Percentiles rank a stretch among this genome's conserved stretches.
Evolutionary conservation across 2,329 filamentous ascomycete genomes (phyloP).

Genomic region (Beauveria pseudobassiana): DNA sequence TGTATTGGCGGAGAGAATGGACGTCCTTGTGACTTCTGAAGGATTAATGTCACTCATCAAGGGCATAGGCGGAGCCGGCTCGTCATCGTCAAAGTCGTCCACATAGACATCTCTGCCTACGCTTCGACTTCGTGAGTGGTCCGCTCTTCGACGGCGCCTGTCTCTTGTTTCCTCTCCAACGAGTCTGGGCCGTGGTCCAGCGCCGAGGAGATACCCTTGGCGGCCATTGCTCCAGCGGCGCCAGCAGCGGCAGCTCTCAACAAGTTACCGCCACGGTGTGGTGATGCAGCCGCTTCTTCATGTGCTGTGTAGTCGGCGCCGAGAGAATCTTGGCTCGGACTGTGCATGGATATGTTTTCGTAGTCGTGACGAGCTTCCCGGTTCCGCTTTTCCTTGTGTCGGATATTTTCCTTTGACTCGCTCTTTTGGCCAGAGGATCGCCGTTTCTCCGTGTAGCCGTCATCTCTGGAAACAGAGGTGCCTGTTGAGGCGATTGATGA

Average conservation of each 20-base stretch:
- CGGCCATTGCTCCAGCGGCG: slow-evolving; percentile 31
- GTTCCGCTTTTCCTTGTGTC: slow-evolving; percentile 38
- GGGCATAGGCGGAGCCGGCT: slow-evolving; percentile 68
- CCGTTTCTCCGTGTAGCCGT: slow-evolving; percentile 51
- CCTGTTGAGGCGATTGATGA: slow-evolving; percentile 55
- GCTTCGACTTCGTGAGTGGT: slow-evolving; percentile 37
- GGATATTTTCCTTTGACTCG: slow-evolving; percentile 46
- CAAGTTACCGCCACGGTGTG: slow-evolving; percentile 36
- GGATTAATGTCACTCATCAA: slow-evolving; percentile 78
- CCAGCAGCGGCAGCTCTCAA: slow-evolving; percentile 39
- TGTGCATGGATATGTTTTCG: slow-evolving; percentile 41
- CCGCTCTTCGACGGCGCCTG: slow-evolving; percentile 44
- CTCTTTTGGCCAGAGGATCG: slow-evolving; percentile 52
- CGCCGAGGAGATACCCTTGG: slow-evolving; percentile 26
- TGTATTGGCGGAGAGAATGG: slow-evolving; percentile 75
- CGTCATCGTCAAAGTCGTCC: slow-evolving; percentile 46
- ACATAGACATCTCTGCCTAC: slow-evolving; percentile 36
- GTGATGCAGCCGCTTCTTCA: slow-evolving; percentile 36
- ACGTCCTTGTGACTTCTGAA: slow-evolving; percentile 81
- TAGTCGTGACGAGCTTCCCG: slow-evolving; percentile 49
- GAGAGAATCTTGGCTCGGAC: slow-evolving; percentile 39
- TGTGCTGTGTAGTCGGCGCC: slow-evolving; percentile 28
- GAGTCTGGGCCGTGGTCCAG: slow-evolving; percentile 34
- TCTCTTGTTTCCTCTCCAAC: slow-evolving; percentile 45
- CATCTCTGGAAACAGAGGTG: slow-evolving; percentile 47